Evolutionary conservation across 768 basidiomycete genomes (phyloP).

Genomic region (Russula ochroleuca): DNA sequence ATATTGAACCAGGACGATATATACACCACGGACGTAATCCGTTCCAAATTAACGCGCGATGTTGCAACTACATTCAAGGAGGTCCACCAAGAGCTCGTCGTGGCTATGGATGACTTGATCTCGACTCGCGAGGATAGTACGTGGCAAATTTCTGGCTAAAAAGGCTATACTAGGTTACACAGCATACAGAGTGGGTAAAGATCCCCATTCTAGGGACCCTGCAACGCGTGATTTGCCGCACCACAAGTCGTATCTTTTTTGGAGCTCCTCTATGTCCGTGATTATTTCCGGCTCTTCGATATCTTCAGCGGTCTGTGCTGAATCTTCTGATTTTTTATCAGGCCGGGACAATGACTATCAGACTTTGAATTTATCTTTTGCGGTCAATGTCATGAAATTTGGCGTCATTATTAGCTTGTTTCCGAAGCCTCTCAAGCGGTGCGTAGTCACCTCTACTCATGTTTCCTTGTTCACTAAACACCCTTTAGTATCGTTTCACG

Average conservation of each 20-base stretch:
- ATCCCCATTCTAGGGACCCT: conserved; percentile 29
- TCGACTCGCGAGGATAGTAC: too few species aligned
- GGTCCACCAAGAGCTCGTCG: neutral
- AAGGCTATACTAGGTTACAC: neutral
- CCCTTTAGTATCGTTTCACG: too few species aligned
- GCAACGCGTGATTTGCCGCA: conserved; percentile 15
- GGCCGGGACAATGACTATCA: conserved; percentile 42
- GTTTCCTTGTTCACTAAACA: too few species aligned
- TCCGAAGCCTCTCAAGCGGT: conserved; percentile 46
- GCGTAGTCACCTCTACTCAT: conserved; percentile 17
- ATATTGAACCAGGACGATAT: too few species aligned
- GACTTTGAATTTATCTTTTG: conserved; percentile 27
- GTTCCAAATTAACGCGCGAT: too few species aligned
- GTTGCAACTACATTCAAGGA: neutral
- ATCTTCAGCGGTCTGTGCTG: neutral
- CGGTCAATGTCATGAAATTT: conserved; percentile 37
- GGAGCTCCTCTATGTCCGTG: conserved; percentile 41
- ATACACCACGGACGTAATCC: too few species aligned
- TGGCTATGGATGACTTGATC: neutral
- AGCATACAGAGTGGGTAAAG: conserved; percentile 37
- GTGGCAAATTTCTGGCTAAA: neutral
- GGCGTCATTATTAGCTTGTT: conserved; percentile 37
- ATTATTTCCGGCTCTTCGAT: neutral
- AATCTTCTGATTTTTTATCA: conserved; percentile 24
- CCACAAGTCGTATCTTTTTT: conserved; percentile 23